Percentiles rank a stretch among this genome's conserved stretches.
Conservation (phyloP, 306 rosid genomes). For the Alnus glutinosa region DNA sequence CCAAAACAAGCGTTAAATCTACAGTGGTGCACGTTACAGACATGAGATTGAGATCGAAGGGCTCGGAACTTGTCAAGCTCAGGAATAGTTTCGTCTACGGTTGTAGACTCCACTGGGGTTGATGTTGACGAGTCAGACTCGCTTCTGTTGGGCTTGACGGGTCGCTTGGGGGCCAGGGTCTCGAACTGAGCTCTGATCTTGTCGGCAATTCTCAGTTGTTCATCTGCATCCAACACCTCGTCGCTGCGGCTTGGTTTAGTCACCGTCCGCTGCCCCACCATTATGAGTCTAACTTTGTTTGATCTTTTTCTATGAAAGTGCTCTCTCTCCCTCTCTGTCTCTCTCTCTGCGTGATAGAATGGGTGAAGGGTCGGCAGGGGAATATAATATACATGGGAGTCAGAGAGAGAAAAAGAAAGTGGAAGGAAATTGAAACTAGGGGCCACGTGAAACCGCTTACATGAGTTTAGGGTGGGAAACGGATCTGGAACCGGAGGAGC, state of each 20-base stretch:
- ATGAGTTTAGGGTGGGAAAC: background rate
- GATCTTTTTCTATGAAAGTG: background rate
- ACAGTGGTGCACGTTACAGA: constrained; percentile 1
- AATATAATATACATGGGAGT: background rate
- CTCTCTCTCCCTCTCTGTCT: background rate
- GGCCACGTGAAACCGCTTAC: constrained; percentile 26
- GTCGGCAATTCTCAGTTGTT: constrained; percentile 54
- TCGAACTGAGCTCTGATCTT: constrained; percentile 66
- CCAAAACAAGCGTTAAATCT: background rate
- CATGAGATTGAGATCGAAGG: constrained; percentile 55
- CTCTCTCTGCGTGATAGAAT: background rate
- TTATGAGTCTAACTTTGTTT: constrained; percentile 3
- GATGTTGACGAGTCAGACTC: constrained; percentile 44
- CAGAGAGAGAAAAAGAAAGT: background rate
- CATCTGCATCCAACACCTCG: constrained; percentile 49
- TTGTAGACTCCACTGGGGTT: constrained; percentile 15
- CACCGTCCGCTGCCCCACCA: constrained; percentile 45
- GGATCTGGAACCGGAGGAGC: no score
- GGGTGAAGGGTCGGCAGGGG: background rate
- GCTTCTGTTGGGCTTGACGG: constrained; percentile 70
- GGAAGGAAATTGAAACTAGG: constrained; percentile 24
- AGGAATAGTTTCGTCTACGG: constrained; percentile 33
- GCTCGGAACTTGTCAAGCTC: constrained; percentile 60
- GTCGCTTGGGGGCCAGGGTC: constrained; percentile 55
- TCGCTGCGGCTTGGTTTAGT: constrained; percentile 79